Evolutionary conservation across 2,329 filamentous ascomycete genomes (phyloP).

Genomic region (Clarireedia sp.): DNA sequence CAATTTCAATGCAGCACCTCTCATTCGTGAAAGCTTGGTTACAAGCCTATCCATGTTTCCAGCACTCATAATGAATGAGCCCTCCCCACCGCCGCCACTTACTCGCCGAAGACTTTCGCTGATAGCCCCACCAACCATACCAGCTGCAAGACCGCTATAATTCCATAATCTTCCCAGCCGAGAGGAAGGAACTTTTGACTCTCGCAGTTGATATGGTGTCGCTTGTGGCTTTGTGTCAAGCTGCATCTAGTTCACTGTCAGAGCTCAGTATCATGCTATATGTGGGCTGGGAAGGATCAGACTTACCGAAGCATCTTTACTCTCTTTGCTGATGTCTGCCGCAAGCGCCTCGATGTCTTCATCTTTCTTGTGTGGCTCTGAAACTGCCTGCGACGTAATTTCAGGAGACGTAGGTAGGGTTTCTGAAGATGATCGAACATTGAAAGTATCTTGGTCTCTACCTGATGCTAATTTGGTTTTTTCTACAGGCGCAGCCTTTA

Average conservation of each 20-base stretch:
- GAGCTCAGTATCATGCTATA: constrained; percentile 34
- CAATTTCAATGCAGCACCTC: constrained; percentile 91
- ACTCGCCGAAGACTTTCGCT: constrained; percentile 76
- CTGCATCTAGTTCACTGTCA: constrained; percentile 33
- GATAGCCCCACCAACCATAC: constrained; percentile 89
- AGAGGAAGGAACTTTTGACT: constrained; percentile 85
- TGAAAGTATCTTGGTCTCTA: constrained; percentile 33
- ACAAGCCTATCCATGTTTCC: constrained; percentile 91
- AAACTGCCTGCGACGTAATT: background rate
- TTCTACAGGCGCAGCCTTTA: constrained; percentile 30
- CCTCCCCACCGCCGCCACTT: constrained; percentile 58
- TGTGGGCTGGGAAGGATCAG: background rate
- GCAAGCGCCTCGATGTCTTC: constrained; percentile 39
- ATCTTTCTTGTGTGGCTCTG: constrained; percentile 16
- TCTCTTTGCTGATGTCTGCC: constrained; percentile 34
- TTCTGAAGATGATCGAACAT: constrained; percentile 17
- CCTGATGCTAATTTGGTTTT: constrained; percentile 22
- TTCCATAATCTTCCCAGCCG: constrained; percentile 87
- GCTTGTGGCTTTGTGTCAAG: constrained; percentile 20
- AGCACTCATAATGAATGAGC: constrained; percentile 80
- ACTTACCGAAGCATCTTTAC: constrained; percentile 25
- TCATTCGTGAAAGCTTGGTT: constrained; percentile 87
- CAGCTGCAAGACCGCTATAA: constrained; percentile 85
- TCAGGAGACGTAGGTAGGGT: constrained; percentile 10
- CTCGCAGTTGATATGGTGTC: constrained; percentile 61